Evolutionary conservation across 192 early-diverging fungal species (phyloP), one percentile per base, ranked within the genome.

Genomic region (Thoreauomyces humboldtii): DNA sequence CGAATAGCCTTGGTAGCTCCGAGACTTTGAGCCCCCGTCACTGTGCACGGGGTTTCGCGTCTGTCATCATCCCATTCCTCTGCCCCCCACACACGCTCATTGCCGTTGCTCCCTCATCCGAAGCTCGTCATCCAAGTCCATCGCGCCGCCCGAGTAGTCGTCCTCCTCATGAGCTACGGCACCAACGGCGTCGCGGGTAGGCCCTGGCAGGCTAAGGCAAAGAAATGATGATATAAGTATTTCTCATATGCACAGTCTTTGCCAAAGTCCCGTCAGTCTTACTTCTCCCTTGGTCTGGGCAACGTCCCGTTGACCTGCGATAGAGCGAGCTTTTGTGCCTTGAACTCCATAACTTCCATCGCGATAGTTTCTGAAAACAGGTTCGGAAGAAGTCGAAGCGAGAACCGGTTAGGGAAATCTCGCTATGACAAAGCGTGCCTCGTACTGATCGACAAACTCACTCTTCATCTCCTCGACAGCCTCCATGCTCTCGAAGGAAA

Each of bases 401-500:
- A 17, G 7, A 19, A 24, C 7, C 47, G 22, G 47, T 48, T 22
- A 41, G n/a, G 9, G 12, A 48, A 48, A 41, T 41, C 17, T 41
- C 38, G 17, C 9, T 12, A 41, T 9, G 9, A 41, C 9, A n/a
- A n/a, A n/a, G n/a, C n/a, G n/a, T n/a, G n/a, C n/a, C n/a, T n/a
- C 38, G 38, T 41, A n/a, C 38, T 41, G 38, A 41, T n/a, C n/a
- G n/a, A n/a, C n/a, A 47, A 0, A 55, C 81, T 65, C 71, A 88
- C 83, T 67, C 69, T 83, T 87, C 87, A 95, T 92, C 48, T 92
- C 90, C 12, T 88, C 87, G 34, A 91, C 82, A 7, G 73, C 69
- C 34, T 94, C 84, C 5, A 87, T 75, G 28, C 75, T 60, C 76
- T 95, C 93, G 72, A 95, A 95, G 2, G 83, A 77, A 69, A 94